Evolutionary conservation across 1,284 basidiomycete genomes (phyloP), one percentile per base, ranked within the genome.

Genomic region (Stygiomarasmius scandens): DNA sequence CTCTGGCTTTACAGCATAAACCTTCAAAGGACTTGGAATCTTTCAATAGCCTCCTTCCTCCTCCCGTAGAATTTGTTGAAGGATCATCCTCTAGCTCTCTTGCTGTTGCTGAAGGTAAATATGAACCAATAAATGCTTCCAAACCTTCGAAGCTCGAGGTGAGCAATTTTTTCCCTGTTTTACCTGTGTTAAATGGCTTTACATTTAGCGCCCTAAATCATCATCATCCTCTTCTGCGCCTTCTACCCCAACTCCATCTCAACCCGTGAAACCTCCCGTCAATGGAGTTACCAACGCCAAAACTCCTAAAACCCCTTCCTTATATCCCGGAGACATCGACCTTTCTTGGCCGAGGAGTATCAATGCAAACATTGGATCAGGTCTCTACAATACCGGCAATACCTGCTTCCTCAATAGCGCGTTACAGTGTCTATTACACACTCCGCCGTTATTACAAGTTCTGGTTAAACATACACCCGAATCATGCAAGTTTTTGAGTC

Each of bases 361-460:
- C 54, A 68, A 66, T 53, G 29, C 29, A 32, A 32, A 32, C 29
- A 71, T 83, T 58, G 90, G 83, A 20, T 72, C 69, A 57, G 96
- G 96, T 0, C 77, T 99, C 36, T 78, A 86, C 67, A 99, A 99
- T 74, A 87, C 79, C n/a, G 95, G 95, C 51, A 99, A 98, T 72
- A 97, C 95, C 1, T 99, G 97, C 75, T 99, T 98, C 74, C 79
- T 98, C 66, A 99, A 99, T 74, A 95, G 94, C 63, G 93, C 92
- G 32, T 77, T 99, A 58, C 97, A 99, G 77, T 94, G 95, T 64
- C 81, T 99, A 50, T 75, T 98, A 20, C 96, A 99, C 71, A 98
- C 96, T 0, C 89, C 96, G 9, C 95, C 96, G 2, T 81, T 99
- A 19, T 80, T 97, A 27, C 82, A 85, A 61, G 74, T 92, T 36